Conservation (phyloP, 78 protist species). For the Guillardia theta region DNA sequence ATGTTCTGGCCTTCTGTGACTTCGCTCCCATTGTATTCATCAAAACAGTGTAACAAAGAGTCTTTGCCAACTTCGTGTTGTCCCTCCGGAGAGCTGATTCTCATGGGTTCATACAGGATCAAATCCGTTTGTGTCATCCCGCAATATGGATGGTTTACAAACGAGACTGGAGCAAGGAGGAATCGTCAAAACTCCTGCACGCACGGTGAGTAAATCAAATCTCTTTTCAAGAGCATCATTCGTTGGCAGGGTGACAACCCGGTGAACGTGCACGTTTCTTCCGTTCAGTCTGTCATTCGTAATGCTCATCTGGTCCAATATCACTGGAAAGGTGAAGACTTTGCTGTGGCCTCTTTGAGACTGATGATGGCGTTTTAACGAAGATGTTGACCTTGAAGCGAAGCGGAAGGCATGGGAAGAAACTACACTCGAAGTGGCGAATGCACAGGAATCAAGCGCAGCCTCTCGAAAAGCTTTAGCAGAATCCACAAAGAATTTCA, state of each 20-base stretch:
- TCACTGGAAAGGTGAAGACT: not conserved
- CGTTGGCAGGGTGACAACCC: not conserved
- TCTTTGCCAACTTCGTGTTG: too few species aligned
- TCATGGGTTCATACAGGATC: too few species aligned
- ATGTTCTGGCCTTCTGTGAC: too few species aligned
- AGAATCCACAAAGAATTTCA: not conserved
- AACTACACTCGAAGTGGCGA: not conserved
- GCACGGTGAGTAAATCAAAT: too few species aligned
- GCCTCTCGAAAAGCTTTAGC: not conserved
- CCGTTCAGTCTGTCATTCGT: not conserved
- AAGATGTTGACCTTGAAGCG: not conserved
- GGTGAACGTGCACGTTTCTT: not conserved
- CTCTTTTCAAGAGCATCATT: not conserved
- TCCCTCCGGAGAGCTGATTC: too few species aligned
- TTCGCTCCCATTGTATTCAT: too few species aligned
- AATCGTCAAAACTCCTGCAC: too few species aligned
- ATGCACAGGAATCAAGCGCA: not conserved
- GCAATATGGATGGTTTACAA: not conserved
- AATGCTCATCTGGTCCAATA: not conserved
- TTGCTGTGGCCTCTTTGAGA: not conserved
- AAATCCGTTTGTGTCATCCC: too few species aligned
- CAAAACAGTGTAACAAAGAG: too few species aligned
- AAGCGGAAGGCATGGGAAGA: not conserved
- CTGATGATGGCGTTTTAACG: not conserved
- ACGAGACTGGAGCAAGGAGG: not conserved